Evolutionary conservation across 176 grass and related monocot species (phyloP), one percentile per base, ranked within the genome.

Genomic region (Poa annua): DNA sequence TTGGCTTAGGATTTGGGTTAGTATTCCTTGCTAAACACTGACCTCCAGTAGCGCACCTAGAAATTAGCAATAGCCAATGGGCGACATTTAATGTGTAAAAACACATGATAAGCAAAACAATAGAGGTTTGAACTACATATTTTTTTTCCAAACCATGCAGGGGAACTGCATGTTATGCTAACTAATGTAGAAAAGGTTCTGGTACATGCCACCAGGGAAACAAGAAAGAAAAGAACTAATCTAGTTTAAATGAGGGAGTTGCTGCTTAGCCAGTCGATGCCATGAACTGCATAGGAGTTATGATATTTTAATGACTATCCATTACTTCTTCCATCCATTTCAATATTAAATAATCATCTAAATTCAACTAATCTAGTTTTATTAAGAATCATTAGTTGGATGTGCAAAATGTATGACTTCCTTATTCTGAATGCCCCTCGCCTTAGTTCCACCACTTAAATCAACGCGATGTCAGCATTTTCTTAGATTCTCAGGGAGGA

Each of bases 391-490:
- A 50, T 29, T 78, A 63, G 25, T 45, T 16, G 47, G 5, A 29
- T 15, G 6, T 44, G 76, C 38, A 29, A 14, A 78, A 48, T 39
- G 35, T 11, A 69, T 69, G 66, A 41, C 35, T 20, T 71, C 35
- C 21, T 79, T 9, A 79, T 19, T 32, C 32, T 42, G 24, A 14
- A 17, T 25, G n/a, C 29, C 7, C n/a, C 36, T 66, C 8, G 3
- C 29, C 6, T 50, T 74, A 66, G 6, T 75, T 59, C 49, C 11
- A 12, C 26, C 11, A 22, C 22, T 48, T 45, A 29, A 39, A 21
- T 48, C 65, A 50, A 61, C 39, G 36, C 69, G 50, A 81, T 87
- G 19, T 50, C 21, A 59, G 8, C 54, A 56, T 11, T 22, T 56
- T 22, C 8, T 21, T 56, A 56, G 20, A 56, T 56, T 56, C 8